phyloP scores from a whole-genome alignment of 225 moss, liverwort and hornwort genomes.

The Physcomitrium patens region DNA sequence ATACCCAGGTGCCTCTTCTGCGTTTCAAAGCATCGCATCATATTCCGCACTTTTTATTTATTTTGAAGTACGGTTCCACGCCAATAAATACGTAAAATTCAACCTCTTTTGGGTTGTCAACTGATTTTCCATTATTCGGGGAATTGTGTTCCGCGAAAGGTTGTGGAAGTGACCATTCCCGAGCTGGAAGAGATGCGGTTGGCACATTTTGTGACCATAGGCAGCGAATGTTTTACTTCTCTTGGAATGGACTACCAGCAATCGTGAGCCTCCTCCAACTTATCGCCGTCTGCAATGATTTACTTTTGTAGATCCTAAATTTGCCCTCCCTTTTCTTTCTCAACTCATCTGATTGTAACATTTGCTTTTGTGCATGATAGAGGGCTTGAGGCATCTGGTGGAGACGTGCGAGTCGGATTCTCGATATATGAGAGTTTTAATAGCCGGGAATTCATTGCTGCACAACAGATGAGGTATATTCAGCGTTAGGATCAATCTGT shows the following conservation, averaged over 20 bases:
- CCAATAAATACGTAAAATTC: neutral
- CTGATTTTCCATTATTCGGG: neutral
- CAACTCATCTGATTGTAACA: neutral
- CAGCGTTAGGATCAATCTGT: neutral
- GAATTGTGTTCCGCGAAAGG: constrained; percentile 35
- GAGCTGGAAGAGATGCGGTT: constrained; percentile 98
- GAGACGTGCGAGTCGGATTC: constrained; percentile 86
- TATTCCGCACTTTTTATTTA: neutral
- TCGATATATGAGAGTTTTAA: constrained; percentile 65
- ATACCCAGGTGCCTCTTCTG: constrained; percentile 37
- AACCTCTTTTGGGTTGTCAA: neutral
- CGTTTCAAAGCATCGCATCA: neutral
- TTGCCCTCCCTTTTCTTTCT: neutral
- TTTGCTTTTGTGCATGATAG: constrained; percentile 38
- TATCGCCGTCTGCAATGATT: neutral
- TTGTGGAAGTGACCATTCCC: constrained; percentile 85
- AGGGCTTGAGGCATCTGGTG: constrained; percentile 70
- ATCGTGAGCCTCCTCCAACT: constrained; percentile 47
- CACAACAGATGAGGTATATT: constrained; percentile 85
- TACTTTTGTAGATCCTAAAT: neutral
- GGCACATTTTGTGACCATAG: constrained; percentile 90
- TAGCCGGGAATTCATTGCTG: constrained; percentile 68
- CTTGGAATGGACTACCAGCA: constrained; percentile 64
- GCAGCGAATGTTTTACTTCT: constrained; percentile 77
- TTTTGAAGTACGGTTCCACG: neutral